Percentiles rank a stretch among this genome's conserved stretches.
These are phyloP conservation scores for Cadophora malorum DNA, from an alignment of 2,329 filamentous ascomycete species.

Conservation along the genomic window DNA sequence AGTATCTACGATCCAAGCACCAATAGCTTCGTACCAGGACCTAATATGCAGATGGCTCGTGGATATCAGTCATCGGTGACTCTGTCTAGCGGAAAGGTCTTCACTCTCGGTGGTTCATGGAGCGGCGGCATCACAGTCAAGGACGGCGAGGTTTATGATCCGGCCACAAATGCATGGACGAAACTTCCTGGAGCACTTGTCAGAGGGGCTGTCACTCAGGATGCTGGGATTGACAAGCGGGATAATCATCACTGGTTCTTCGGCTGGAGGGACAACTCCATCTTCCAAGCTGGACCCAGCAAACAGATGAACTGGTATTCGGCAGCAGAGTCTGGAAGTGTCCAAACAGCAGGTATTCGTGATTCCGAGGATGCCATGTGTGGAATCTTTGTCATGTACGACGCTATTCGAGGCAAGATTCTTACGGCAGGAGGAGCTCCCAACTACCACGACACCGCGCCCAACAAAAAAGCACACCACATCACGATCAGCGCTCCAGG, in stretches of 20 bases:
- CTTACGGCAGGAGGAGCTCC: conserved; percentile 57
- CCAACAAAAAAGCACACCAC: conserved; percentile 54
- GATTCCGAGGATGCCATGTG: conserved; percentile 57
- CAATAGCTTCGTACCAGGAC: background rate
- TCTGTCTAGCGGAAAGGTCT: background rate
- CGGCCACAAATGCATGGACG: conserved; percentile 53
- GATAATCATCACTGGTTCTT: conserved; percentile 59
- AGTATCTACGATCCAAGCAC: conserved; percentile 11
- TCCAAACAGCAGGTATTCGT: conserved; percentile 51
- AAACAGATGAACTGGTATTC: conserved; percentile 63
- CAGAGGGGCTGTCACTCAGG: conserved; percentile 57
- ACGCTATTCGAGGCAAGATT: conserved; percentile 54
- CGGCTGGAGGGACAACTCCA: conserved; percentile 35
- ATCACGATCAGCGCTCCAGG: conserved; percentile 53
- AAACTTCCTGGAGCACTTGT: conserved; percentile 51
- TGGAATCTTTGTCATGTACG: conserved; percentile 14
- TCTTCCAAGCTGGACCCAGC: conserved; percentile 38
- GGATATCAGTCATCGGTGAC: conserved; percentile 12
- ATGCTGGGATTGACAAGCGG: conserved; percentile 51
- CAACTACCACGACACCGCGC: conserved; percentile 52
- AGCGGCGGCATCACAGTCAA: conserved; percentile 1
- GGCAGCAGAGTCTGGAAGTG: conserved; percentile 51
- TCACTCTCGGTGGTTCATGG: conserved; percentile 14
- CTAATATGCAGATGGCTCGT: conserved; percentile 11
- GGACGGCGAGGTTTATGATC: conserved; percentile 58